A percentile compares a stretch with the other conserved stretches of the same genome.
These are phyloP conservation scores for Linum usitatissimum DNA, from an alignment of 345 rosid species.

Conservation along the genomic window DNA sequence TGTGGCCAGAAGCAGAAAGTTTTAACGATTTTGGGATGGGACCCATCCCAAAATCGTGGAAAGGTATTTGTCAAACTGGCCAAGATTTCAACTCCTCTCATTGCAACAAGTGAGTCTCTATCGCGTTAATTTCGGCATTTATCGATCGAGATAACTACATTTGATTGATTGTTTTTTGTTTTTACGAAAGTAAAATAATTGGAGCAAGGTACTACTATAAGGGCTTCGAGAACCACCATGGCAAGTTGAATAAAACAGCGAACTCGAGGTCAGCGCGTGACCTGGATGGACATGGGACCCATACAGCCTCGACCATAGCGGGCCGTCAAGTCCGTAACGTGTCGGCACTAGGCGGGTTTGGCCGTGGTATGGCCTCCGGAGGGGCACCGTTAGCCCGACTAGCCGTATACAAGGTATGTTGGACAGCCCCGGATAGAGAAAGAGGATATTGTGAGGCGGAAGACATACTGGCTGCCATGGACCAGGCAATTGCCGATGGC, in stretches of 20 bases:
- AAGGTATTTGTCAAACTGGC: constrained; percentile 74
- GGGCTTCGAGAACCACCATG: constrained; percentile 33
- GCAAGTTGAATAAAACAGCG: constrained; percentile 38
- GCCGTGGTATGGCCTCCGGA: constrained; percentile 52
- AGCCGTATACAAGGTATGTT: constrained; percentile 79
- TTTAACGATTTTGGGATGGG: constrained; percentile 72
- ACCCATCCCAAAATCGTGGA: constrained; percentile 78
- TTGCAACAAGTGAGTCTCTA: constrained; percentile 49
- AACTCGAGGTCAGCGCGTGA: constrained; percentile 66
- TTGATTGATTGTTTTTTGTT: background rate
- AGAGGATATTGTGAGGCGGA: constrained; percentile 42
- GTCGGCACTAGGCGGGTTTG: constrained; percentile 64
- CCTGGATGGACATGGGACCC: constrained; percentile 75
- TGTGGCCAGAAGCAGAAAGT: constrained; percentile 89
- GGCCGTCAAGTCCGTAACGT: too few relatives aligned
- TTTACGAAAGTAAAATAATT: constrained; percentile 45
- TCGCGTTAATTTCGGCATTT: background rate
- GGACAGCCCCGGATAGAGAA: constrained; percentile 47
- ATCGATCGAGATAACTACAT: background rate
- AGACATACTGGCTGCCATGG: constrained; percentile 81
- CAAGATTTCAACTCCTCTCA: constrained; percentile 53
- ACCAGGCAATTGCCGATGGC: constrained; percentile 73
- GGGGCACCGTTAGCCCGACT: constrained; percentile 73
- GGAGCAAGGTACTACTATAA: constrained; percentile 71
- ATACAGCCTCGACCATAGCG: constrained; percentile 68